Percentiles rank a stretch among this genome's conserved stretches.
Conservation (phyloP, 2,329 filamentous ascomycete species). For the Penicillium crustosum region DNA sequence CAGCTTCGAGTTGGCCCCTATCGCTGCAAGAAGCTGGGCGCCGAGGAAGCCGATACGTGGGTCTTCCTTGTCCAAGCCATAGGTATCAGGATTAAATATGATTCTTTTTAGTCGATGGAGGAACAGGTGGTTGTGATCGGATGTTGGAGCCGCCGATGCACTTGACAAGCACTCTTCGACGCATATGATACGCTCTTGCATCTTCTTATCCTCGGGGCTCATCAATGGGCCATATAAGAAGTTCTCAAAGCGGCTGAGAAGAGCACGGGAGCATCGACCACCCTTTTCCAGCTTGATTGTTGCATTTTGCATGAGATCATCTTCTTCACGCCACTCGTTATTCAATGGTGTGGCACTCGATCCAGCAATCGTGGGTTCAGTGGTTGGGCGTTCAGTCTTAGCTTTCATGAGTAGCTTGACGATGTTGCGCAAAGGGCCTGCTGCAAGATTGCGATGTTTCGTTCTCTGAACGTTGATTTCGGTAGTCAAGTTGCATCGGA, state of each 20-base stretch:
- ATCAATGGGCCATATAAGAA: slow-evolving; percentile 7
- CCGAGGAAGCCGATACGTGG: not conserved
- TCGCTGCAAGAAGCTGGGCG: not conserved
- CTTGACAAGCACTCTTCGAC: slow-evolving; percentile 1
- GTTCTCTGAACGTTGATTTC: slow-evolving; percentile 4
- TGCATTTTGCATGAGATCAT: not conserved
- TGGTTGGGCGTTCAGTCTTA: not conserved
- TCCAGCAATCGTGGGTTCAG: not conserved
- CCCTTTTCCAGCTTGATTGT: not conserved
- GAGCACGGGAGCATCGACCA: not conserved
- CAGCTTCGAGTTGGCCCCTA: not conserved
- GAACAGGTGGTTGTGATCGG: not conserved
- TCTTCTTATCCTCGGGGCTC: slow-evolving; percentile 1
- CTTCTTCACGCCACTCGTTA: not conserved
- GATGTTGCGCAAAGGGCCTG: not conserved
- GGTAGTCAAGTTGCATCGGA: slow-evolving; percentile 2
- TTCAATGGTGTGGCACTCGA: no score
- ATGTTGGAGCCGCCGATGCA: not conserved
- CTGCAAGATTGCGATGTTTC: not conserved
- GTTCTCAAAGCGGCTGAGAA: slow-evolving; percentile 2
- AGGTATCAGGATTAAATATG: not conserved
- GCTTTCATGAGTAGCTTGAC: not conserved
- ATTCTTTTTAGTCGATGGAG: not conserved
- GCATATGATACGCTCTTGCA: slow-evolving; percentile 1
- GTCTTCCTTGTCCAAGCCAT: not conserved